phyloP scores from a whole-genome alignment of 2,329 filamentous ascomycete genomes.

The Aplosporella prunicola region DNA sequence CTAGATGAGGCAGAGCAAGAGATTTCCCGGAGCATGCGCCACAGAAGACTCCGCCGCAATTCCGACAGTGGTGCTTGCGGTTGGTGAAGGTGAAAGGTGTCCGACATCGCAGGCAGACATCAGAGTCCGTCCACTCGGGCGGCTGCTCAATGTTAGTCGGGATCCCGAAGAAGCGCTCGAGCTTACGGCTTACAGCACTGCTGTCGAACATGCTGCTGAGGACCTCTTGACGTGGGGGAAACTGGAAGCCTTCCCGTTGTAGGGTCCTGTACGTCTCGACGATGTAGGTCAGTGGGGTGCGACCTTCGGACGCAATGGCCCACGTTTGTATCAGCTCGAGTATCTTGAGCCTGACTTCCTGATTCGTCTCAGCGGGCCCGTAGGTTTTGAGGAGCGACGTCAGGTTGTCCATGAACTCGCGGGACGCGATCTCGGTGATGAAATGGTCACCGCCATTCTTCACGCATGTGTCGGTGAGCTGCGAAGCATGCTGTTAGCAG shows the following conservation, averaged over 20 bases:
- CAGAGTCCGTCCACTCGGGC: conserved; percentile 94
- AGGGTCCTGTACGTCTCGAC: conserved; percentile 76
- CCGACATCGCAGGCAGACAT: conserved; percentile 96
- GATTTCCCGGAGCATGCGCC: conserved; percentile 87
- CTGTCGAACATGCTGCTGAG: conserved; percentile 98
- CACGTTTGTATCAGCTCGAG: conserved; percentile 88
- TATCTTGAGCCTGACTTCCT: conserved; percentile 81
- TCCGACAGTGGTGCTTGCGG: conserved; percentile 94
- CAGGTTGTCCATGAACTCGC: conserved; percentile 97
- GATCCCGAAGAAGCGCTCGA: too few relatives aligned
- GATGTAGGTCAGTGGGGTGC: conserved; percentile 76
- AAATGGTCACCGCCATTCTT: conserved; percentile 98
- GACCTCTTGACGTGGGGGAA: conserved; percentile 77
- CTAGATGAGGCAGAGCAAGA: conserved; percentile 80
- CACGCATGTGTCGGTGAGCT: conserved; percentile 95
- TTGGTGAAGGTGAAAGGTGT: conserved; percentile 96
- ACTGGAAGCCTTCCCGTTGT: conserved; percentile 76
- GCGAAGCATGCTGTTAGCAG: conserved; percentile 5
- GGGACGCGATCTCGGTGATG: conserved; percentile 85
- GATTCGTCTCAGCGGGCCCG: conserved; percentile 63
- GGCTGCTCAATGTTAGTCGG: conserved; percentile 50
- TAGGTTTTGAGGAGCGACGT: conserved; percentile 79
- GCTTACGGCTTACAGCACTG: conserved; percentile 60
- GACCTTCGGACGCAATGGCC: conserved; percentile 80
- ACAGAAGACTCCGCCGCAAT: conserved; percentile 96